Conservation (phyloP, 768 basidiomycete species). For the Stropharia rugosoannulata region DNA sequence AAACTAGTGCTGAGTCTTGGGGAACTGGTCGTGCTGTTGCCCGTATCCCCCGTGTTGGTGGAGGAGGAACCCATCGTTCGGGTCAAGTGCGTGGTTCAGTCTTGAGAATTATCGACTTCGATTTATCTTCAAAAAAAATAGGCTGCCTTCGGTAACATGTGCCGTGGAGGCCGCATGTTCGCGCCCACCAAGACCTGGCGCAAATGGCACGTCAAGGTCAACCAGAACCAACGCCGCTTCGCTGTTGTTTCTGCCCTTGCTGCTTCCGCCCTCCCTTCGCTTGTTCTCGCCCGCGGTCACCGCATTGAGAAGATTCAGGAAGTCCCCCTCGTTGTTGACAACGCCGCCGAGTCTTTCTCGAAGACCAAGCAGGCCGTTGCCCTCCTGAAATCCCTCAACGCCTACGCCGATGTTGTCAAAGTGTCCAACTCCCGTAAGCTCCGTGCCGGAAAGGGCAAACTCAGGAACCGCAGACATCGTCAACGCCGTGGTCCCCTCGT, state of each 20-base stretch:
- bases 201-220: constrained; percentile 99
- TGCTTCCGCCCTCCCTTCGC: constrained; percentile 95
- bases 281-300: constrained; percentile 98
- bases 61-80: constrained; percentile 97
- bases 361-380: constrained; percentile 98
- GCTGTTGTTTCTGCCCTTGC: constrained; percentile 97
- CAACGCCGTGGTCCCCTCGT: constrained; percentile 97
- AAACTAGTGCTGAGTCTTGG: constrained; percentile 99
- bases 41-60: constrained; percentile 99
- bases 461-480: constrained; percentile 94
- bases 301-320: constrained; percentile 97
- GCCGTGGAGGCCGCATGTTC: constrained; percentile 99
- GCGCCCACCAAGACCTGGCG: constrained; percentile 99
- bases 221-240: constrained; percentile 98
- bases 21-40: constrained; percentile 99
- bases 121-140: constrained; percentile 25
- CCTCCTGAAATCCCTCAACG: constrained; percentile 86
- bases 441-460: constrained; percentile 95
- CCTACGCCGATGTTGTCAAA: constrained; percentile 92
- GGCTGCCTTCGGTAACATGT: constrained; percentile 99
- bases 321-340: constrained; percentile 89
- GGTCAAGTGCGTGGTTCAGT: constrained; percentile 69
- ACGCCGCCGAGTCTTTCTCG: constrained; percentile 78
- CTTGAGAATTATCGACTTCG: not conserved
- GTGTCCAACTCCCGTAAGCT: constrained; percentile 97